phyloP scores from a whole-genome alignment of 2,329 filamentous ascomycete genomes.

The Chaetothyriales sp. region DNA sequence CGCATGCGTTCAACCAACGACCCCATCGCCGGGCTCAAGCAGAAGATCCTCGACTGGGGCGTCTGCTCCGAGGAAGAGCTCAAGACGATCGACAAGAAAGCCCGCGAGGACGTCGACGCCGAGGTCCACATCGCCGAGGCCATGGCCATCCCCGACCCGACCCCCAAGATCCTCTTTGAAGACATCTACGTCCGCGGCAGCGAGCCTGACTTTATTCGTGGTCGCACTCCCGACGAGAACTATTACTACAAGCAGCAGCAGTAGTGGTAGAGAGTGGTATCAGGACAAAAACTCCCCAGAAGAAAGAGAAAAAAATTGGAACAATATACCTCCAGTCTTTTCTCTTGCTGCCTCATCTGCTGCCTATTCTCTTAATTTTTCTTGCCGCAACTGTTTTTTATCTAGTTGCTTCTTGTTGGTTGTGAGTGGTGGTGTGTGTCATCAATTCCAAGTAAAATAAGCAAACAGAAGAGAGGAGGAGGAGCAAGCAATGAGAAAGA shows the following conservation, averaged over 20 bases:
- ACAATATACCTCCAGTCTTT: no score
- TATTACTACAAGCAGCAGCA: conserved; percentile 46
- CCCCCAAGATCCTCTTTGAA: conserved; percentile 74
- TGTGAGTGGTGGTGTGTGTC: no score
- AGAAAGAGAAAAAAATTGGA: background rate
- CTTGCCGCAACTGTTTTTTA: no score
- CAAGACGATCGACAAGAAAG: conserved; percentile 90
- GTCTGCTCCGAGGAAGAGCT: conserved; percentile 87
- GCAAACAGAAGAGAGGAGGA: no score
- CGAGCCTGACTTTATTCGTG: conserved; percentile 77
- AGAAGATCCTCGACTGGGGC: conserved; percentile 93
- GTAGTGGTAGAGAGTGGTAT: background rate
- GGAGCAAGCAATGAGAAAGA: no score
- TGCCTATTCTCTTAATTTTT: no score
- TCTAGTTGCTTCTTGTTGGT: no score
- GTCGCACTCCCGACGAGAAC: conserved; percentile 81
- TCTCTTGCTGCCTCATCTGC: no score
- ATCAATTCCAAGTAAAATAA: no score
- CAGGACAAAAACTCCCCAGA: background rate
- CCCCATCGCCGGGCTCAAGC: conserved; percentile 93
- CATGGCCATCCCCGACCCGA: conserved; percentile 68
- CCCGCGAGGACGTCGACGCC: conserved; percentile 66
- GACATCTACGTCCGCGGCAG: conserved; percentile 85
- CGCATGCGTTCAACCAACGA: conserved; percentile 98
- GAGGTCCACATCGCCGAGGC: conserved; percentile 84